Evolutionary conservation across 352 stramenopile genomes (phyloP).

Genomic region (Pythium dissimile): DNA sequence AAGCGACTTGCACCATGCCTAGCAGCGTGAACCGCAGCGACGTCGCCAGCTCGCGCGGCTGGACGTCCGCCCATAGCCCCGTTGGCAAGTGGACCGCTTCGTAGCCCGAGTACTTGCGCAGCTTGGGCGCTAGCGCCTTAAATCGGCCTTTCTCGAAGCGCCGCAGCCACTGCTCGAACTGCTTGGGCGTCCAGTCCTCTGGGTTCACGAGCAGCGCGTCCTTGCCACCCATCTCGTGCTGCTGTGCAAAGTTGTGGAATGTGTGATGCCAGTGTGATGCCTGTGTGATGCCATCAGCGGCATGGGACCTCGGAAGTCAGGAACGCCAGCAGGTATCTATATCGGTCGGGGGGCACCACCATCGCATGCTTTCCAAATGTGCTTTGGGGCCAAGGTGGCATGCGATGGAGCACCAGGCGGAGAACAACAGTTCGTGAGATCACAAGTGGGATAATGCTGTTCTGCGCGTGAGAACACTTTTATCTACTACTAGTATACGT

Average conservation of each 20-base stretch:
- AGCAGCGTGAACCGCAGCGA: slow-evolving; percentile 81
- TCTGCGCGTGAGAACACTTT: too few species aligned
- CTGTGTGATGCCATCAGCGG: neutral
- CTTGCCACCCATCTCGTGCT: slow-evolving; percentile 14
- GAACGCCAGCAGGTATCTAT: too few species aligned
- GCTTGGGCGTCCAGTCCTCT: slow-evolving; percentile 72
- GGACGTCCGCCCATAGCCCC: slow-evolving; percentile 45
- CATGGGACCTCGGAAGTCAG: too few species aligned
- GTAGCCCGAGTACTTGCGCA: slow-evolving; percentile 58
- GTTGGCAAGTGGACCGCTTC: slow-evolving; percentile 67
- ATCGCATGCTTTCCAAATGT: too few species aligned
- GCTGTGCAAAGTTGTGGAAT: neutral
- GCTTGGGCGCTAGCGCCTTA: slow-evolving; percentile 40
- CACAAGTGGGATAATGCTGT: neutral
- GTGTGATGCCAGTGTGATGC: slow-evolving; percentile 15
- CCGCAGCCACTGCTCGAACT: slow-evolving; percentile 28
- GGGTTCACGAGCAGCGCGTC: slow-evolving; percentile 74
- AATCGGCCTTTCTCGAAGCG: slow-evolving; percentile 62
- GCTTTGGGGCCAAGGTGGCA: too few species aligned
- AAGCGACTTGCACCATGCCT: slow-evolving; percentile 77
- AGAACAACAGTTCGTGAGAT: neutral
- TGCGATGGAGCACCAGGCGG: too few species aligned
- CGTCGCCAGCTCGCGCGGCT: slow-evolving; percentile 54
- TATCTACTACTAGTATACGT: too few species aligned
- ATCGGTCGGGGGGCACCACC: too few species aligned